Evolutionary conservation across 2,329 filamentous ascomycete genomes (phyloP).

Genomic region (Chaetothyriales sp.): DNA sequence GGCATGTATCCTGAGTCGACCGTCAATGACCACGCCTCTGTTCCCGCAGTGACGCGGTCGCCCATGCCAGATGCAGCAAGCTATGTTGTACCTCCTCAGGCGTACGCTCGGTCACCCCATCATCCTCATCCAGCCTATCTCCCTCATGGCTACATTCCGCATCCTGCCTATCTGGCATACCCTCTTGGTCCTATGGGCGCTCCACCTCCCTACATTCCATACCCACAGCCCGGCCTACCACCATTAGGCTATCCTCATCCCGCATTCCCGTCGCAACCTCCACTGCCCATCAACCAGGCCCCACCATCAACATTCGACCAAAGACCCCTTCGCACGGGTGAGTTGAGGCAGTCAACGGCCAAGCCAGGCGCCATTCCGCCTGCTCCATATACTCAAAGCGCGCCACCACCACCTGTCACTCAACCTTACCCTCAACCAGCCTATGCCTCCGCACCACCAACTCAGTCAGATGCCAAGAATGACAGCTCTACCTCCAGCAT

Average conservation of each 20-base stretch:
- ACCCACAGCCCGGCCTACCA: constrained; percentile 7
- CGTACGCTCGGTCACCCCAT: constrained; percentile 34
- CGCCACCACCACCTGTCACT: constrained; percentile 18
- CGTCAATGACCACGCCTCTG: constrained; percentile 66
- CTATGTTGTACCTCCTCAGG: constrained; percentile 38
- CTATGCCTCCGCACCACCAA: constrained; percentile 20
- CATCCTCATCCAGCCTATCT: constrained; percentile 27
- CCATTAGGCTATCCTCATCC: constrained; percentile 10
- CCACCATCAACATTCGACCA: constrained; percentile 17
- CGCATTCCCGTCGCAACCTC: constrained; percentile 5
- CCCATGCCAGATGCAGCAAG: constrained; percentile 45
- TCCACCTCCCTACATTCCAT: constrained; percentile 21
- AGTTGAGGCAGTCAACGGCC: constrained; percentile 21
- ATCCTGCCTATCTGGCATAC: constrained; percentile 25
- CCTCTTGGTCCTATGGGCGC: constrained; percentile 31
- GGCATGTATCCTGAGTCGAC: constrained; percentile 97
- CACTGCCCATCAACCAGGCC: constrained; percentile 9
- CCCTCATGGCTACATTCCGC: constrained; percentile 18
- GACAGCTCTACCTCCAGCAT: constrained; percentile 11
- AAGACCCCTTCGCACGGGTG: constrained; percentile 12
- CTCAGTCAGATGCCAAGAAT: background rate
- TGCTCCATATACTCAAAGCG: constrained; percentile 19
- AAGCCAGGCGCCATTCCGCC: constrained; percentile 22
- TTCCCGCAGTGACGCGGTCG: constrained; percentile 64
- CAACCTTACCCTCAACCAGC: constrained; percentile 21